Evolutionary conservation across 2,329 filamentous ascomycete genomes (phyloP), one percentile per base, ranked within the genome.

Genomic region (Albifimbria verrucaria): DNA sequence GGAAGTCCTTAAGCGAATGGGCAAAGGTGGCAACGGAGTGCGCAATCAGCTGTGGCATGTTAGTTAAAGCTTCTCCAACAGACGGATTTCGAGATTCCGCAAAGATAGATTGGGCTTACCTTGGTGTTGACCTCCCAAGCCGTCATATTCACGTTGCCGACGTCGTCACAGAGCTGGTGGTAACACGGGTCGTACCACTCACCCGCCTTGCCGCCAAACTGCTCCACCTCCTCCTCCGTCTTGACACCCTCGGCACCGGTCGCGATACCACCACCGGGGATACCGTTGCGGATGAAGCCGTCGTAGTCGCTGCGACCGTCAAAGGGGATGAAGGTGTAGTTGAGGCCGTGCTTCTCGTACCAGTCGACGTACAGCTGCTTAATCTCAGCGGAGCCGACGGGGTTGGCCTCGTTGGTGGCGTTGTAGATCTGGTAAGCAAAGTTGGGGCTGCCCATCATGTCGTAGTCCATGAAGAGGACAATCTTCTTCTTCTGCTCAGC

Each of bases 221-320:
- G 71, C 41, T 72, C 74, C 2, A 71, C 80, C 65, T 92, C 86
- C 28, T 83, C 77, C 48, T 78, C 71, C 0, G 87, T 90, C 81
- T 92, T 92, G 71, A 89, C 68, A 12, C 81, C 87, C 69, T 92
- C 89, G 1, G 89, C 89, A 39, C 89, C 89, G 2, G 89, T 91
- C 51, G 88, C 88, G 55, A 92, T 83, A 25, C 89, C 89, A 22
- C 89, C 88, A 1, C 83, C 83, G 0, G 89, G 87, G 42, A 92
- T 90, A 3, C 86, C 86, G 52, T 82, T 78, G 32, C 82, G 78
- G 62, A 92, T 87, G 73, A 93, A 92, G 1, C 83, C 86, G 49
- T 86, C 87, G 62, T 93, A 93, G 69, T 94, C 90, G 57, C 86
- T 90, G 54, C 89, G 85, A 7, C 89, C 89, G 61, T 91, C 87